Evolutionary conservation across 2,329 filamentous ascomycete genomes (phyloP).

Genomic region (Colletotrichum sp.): DNA sequence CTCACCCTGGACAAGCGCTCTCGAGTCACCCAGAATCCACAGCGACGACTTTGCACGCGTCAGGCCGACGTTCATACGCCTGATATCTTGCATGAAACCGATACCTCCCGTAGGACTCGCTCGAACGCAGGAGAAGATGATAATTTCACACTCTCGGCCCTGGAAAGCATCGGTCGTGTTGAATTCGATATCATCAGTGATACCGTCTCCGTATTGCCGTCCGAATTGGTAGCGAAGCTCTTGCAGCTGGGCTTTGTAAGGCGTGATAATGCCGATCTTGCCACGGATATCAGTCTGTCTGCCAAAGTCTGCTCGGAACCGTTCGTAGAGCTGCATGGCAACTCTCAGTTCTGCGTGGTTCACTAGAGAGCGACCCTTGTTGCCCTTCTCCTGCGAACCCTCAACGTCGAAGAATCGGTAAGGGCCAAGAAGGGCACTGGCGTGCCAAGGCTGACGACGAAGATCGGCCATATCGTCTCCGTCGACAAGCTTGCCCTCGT

Average conservation of each 20-base stretch:
- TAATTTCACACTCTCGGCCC: constrained; percentile 94
- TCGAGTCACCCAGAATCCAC: constrained; percentile 94
- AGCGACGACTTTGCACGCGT: constrained; percentile 96
- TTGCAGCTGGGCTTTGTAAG: constrained; percentile 91
- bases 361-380: constrained; percentile 85
- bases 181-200: constrained; percentile 87
- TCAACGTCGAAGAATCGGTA: constrained; percentile 98
- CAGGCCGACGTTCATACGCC: constrained; percentile 98
- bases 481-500: constrained; percentile 85
- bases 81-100: constrained; percentile 97
- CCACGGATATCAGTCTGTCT: constrained; percentile 71
- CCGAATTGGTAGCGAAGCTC: constrained; percentile 80
- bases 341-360: constrained; percentile 88
- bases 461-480: constrained; percentile 81
- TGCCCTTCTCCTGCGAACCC: constrained; percentile 82
- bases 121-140: constrained; percentile 98
- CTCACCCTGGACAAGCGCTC: constrained; percentile 83
- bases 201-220: constrained; percentile 72
- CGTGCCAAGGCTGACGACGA: constrained; percentile 84
- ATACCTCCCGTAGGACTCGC: constrained; percentile 93
- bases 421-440: constrained; percentile 79
- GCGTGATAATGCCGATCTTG: constrained; percentile 96
- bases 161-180: constrained; percentile 99
- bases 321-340: constrained; percentile 83
- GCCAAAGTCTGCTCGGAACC: constrained; percentile 74